These are phyloP conservation scores for Petrea volubilis DNA, from an alignment of 257 asterid genomes.

Conservation along the genomic window DNA sequence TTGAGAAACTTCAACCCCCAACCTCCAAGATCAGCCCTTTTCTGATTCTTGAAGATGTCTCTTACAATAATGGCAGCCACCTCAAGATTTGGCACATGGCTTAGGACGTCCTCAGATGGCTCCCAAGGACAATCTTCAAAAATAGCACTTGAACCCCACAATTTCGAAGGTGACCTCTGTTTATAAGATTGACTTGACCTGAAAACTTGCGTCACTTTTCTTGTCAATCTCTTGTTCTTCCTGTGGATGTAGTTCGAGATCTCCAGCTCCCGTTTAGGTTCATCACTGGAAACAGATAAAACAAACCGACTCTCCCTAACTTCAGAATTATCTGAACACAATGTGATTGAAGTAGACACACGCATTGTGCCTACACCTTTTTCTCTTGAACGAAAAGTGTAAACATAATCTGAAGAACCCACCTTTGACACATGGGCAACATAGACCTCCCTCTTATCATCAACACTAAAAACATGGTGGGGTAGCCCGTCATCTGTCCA, in stretches of 20 bases:
- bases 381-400: slow-evolving; percentile 59
- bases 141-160: slow-evolving; percentile 43
- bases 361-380: slow-evolving; percentile 65
- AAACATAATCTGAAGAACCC: slow-evolving; percentile 61
- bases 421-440: slow-evolving; percentile 47
- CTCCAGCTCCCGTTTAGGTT: slow-evolving; percentile 33
- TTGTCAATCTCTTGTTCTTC: slow-evolving; percentile 50
- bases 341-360: slow-evolving; percentile 64
- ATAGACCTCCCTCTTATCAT: slow-evolving; percentile 69
- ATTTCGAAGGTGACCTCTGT: slow-evolving; percentile 42
- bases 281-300: slow-evolving; percentile 46
- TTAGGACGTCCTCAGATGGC: slow-evolving; percentile 38
- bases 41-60: slow-evolving; percentile 36
- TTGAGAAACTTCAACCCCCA: slow-evolving; percentile 95
- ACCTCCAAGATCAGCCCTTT: slow-evolving; percentile 61
- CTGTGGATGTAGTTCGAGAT: slow-evolving; percentile 31
- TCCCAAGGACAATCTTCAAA: slow-evolving; percentile 49
- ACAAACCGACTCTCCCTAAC: slow-evolving; percentile 64
- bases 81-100: slow-evolving; percentile 55
- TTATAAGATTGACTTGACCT: slow-evolving; percentile 45
- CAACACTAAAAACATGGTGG: slow-evolving; percentile 59
- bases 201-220: slow-evolving; percentile 56
- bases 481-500: slow-evolving; percentile 81
- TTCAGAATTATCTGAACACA: slow-evolving; percentile 49
- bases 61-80: slow-evolving; percentile 74